Evolutionary conservation across 2,329 filamentous ascomycete species (phyloP), one percentile per base, ranked within the genome.

Genomic region (Fusarium fujikuroi): DNA sequence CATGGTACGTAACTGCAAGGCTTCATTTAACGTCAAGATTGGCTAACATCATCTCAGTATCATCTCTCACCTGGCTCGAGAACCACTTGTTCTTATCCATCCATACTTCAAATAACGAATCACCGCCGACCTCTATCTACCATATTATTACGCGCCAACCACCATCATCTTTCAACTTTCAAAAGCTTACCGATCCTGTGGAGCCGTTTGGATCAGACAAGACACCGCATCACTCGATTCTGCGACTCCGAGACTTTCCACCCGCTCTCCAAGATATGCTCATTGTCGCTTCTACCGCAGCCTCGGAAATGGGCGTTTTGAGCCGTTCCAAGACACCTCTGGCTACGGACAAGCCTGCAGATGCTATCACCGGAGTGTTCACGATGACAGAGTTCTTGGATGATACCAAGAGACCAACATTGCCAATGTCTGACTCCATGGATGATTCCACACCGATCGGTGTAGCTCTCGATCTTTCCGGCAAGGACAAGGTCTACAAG

Each of bases 1-100:
- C 91, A 94, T 82, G 90, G 92, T 94, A 86, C 80, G 88, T 58
- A 25, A 43, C n/a, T 56, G 8, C n/a, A 49, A 19, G 30, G 4
- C 40, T 9, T 28, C n/a, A 36, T 25, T 34, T 30, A 28, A 43
- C 16, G 1, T 49, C 32, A 34, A 53, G 18, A 19, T 58, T 47
- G 18, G 42, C 67, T 73, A 72, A 73, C 52, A 54, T 4, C 21
- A 54, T 34, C 23, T 28, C 63, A 92, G 93, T 97, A 6, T 93
- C 94, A 8, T 92, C 92, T 21, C 87, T 99, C 44, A 88, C 88
- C 42, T 99, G 97, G 96, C 87, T 98, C 25, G 93, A 96, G 78
- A 97, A 96, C 75, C 85, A 97, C 76, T 84, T 95, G 5, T 97
- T 98, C 79, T 86, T 98, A 49, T 87, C 92, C 62, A 89, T 96